These are phyloP conservation scores for Aspergillus felis DNA, from an alignment of 2,329 filamentous ascomycete genomes.

Conservation along the genomic window DNA sequence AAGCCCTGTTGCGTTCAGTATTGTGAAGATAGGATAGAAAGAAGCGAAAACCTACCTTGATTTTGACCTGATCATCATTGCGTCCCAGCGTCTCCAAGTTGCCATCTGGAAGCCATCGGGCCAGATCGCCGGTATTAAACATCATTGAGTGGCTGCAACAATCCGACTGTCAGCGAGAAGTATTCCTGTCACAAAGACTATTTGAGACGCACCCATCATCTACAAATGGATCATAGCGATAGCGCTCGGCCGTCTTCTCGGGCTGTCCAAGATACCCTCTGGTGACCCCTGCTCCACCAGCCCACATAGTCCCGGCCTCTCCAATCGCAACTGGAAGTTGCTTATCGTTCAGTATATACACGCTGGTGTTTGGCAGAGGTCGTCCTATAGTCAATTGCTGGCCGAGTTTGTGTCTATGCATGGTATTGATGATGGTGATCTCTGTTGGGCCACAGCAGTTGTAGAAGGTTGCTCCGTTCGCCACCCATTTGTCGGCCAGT, in stretches of 20 bases:
- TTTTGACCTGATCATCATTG: constrained; percentile 9
- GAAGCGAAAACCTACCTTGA: not conserved
- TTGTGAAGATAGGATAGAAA: not conserved
- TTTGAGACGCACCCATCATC: constrained; percentile 3
- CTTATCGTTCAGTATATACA: constrained; percentile 7
- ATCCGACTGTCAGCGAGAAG: not conserved
- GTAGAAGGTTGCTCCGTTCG: constrained; percentile 3
- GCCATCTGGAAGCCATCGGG: constrained; percentile 7
- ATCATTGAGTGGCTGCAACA: not conserved
- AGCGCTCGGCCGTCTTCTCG: constrained; percentile 4
- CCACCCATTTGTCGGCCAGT: constrained; percentile 9
- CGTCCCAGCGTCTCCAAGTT: constrained; percentile 5
- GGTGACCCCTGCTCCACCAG: constrained; percentile 4
- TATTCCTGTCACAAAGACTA: not conserved
- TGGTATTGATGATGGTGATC: constrained; percentile 10
- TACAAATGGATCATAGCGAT: constrained; percentile 6
- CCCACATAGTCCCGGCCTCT: constrained; percentile 8
- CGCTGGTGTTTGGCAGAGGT: constrained; percentile 10
- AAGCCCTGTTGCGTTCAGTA: constrained; percentile 4
- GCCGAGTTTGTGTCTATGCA: constrained; percentile 6
- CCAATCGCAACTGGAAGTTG: constrained; percentile 1
- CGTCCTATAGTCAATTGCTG: constrained; percentile 5
- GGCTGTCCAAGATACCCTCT: constrained; percentile 6
- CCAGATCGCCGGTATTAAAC: constrained; percentile 10
- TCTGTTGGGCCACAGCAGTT: constrained; percentile 11